A percentile compares a stretch with the other conserved stretches of the same genome.
Evolutionary conservation across 2,329 filamentous ascomycete genomes (phyloP).

Genomic region (Sporothrix luriei): DNA sequence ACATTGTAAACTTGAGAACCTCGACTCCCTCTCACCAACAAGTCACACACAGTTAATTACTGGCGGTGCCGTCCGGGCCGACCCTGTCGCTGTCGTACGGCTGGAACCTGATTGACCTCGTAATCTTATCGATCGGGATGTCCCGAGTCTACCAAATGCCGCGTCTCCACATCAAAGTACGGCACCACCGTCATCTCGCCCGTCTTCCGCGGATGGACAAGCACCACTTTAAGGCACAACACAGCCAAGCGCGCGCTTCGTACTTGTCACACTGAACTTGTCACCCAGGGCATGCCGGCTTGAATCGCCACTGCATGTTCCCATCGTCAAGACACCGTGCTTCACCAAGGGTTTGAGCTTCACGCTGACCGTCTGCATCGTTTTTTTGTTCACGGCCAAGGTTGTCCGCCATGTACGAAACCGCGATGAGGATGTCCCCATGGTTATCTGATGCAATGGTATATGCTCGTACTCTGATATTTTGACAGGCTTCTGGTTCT

Average conservation of each 20-base stretch:
- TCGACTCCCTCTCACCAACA: too few species aligned
- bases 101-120: constrained; percentile 57
- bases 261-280: constrained; percentile 50
- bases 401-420: neutral
- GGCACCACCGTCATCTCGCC: constrained; percentile 56
- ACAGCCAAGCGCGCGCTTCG: constrained; percentile 48
- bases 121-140: constrained; percentile 60
- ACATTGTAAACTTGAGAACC: too few species aligned
- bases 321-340: constrained; percentile 48
- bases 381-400: neutral
- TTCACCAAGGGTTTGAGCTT: constrained; percentile 49
- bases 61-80: too few species aligned
- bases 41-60: too few species aligned
- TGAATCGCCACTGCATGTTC: constrained; percentile 60
- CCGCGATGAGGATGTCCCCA: neutral
- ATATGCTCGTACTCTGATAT: neutral
- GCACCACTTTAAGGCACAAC: constrained; percentile 51
- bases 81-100: constrained; percentile 56
- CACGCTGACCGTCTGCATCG: constrained; percentile 15
- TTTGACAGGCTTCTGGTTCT: neutral
- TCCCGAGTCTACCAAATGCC: constrained; percentile 58
- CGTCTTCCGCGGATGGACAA: constrained; percentile 60
- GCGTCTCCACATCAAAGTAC: constrained; percentile 55
- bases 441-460: too few species aligned
- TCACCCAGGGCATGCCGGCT: constrained; percentile 58